Evolutionary conservation across 2,329 filamentous ascomycete genomes (phyloP).

Genomic region (Sclerotinia trifoliorum): DNA sequence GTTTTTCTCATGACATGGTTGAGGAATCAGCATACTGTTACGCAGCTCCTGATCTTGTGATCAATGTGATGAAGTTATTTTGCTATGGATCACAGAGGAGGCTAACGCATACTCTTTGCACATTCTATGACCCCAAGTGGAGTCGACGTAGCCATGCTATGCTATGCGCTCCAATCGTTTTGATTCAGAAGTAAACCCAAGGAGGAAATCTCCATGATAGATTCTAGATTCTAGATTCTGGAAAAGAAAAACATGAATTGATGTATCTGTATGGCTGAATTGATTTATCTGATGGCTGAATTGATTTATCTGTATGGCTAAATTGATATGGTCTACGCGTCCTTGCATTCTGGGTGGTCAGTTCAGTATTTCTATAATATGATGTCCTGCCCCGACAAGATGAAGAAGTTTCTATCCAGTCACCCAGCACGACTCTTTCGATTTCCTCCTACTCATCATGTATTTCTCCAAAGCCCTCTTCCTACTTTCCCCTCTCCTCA

Average conservation of each 20-base stretch:
- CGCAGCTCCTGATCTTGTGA: neutral
- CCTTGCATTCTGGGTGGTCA: neutral
- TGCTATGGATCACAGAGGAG: neutral
- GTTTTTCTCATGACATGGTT: neutral
- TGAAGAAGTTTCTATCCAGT: neutral
- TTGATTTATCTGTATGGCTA: neutral
- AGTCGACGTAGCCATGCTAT: neutral
- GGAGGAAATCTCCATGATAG: neutral
- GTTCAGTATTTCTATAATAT: constrained; percentile 11
- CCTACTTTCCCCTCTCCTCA: constrained; percentile 3
- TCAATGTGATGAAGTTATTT: neutral
- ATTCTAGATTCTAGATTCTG: neutral
- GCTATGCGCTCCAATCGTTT: constrained; percentile 19
- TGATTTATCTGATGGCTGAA: no score
- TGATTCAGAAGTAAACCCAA: no score
- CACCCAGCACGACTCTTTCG: neutral
- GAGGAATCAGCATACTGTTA: no score
- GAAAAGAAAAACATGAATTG: neutral
- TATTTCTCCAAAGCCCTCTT: constrained; percentile 6
- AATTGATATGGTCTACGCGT: neutral
- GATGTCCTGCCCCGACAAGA: neutral
- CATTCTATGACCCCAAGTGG: neutral
- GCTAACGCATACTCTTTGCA: no score
- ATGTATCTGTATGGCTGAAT: neutral
- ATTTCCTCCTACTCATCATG: constrained; percentile 6